Evolutionary conservation across 768 basidiomycete genomes (phyloP), one percentile per base, ranked within the genome.

Genomic region (Mycena crocata): DNA sequence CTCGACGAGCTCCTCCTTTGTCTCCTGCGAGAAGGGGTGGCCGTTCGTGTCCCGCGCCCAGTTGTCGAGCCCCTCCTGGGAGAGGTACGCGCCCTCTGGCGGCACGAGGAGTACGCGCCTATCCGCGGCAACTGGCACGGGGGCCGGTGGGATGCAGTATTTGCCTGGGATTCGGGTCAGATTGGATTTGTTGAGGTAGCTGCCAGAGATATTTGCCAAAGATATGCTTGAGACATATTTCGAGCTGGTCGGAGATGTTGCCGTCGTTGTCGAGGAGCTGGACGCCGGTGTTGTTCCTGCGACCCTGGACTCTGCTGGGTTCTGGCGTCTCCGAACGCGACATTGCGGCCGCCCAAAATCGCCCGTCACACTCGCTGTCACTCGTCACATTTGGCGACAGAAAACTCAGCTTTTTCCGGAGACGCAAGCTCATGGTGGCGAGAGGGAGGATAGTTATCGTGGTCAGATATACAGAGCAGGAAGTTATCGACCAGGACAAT

Each of bases 41-140:
- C 93, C 93, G 66, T 95, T 95, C 13, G 93, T 95, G 62, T 93
- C 93, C 28, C 78, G 79, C 15, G 93, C 92, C 90, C 91, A 95
- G 45, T 82, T 82, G 75, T 94, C 93, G 55, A 94, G 77, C 10
- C 87, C 92, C 62, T 87, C 80, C 1, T 83, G 76, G 9, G 86
- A 81, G 21, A 93, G 80, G 75, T 81, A 90, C 46, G 93, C 89
- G 69, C 84, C 81, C 5, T 83, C 78, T n/a, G 83, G 82, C 13
- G 90, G 88, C 10, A 75, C 76, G 21, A 86, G 80, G 39, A 90
- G 71, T 26, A 66, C 73, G 35, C 74, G 69, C 57, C 73, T 76
- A 23, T 73, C 75, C 26, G 51, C 61, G 31, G 58, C 60, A 7
- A 62, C 57, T 44, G 62, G 72, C 34, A 37, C 62, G 34, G 65